Evolutionary conservation across 306 rosid species (phyloP).

Genomic region (Sphenostylis stenocarpa): DNA sequence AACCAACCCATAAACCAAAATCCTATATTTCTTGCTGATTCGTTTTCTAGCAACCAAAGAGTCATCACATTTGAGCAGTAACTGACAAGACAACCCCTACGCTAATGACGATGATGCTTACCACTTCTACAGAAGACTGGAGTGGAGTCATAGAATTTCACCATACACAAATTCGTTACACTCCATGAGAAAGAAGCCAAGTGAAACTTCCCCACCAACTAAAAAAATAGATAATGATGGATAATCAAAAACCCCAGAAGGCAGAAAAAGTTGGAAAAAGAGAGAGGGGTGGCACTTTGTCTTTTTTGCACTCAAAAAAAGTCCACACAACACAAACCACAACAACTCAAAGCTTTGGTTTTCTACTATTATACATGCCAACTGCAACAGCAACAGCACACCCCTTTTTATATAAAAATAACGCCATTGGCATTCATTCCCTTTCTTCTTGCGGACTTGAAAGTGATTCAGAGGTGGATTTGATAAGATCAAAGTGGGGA

Average conservation of each 20-base stretch:
- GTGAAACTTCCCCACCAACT: slow-evolving; percentile 16
- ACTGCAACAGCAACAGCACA: background rate
- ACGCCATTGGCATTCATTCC: background rate
- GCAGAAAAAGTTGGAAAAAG: slow-evolving; percentile 13
- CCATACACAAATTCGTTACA: slow-evolving; percentile 48
- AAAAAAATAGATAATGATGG: background rate
- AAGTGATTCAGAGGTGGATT: slow-evolving; percentile 25
- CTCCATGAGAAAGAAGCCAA: slow-evolving; percentile 48
- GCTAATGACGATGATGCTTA: slow-evolving; percentile 25
- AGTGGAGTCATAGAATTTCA: slow-evolving; percentile 30
- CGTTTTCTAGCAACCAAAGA: slow-evolving; percentile 45
- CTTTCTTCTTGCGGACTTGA: slow-evolving; percentile 22
- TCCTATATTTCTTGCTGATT: background rate
- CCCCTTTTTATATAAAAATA: slow-evolving; percentile 29
- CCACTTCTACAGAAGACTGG: slow-evolving; percentile 31
- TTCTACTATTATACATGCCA: slow-evolving; percentile 14
- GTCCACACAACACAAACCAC: background rate
- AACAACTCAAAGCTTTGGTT: background rate
- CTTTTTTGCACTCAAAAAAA: slow-evolving; percentile 20
- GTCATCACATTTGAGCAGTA: background rate
- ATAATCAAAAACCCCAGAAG: slow-evolving; percentile 28
- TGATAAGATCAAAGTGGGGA: slow-evolving; percentile 36
- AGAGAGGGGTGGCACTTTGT: slow-evolving; percentile 28
- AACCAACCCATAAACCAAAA: slow-evolving; percentile 3
- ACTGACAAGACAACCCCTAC: slow-evolving; percentile 3